Conservation (phyloP, 768 basidiomycete genomes). For the Coprinellus aureogranulatus region DNA sequence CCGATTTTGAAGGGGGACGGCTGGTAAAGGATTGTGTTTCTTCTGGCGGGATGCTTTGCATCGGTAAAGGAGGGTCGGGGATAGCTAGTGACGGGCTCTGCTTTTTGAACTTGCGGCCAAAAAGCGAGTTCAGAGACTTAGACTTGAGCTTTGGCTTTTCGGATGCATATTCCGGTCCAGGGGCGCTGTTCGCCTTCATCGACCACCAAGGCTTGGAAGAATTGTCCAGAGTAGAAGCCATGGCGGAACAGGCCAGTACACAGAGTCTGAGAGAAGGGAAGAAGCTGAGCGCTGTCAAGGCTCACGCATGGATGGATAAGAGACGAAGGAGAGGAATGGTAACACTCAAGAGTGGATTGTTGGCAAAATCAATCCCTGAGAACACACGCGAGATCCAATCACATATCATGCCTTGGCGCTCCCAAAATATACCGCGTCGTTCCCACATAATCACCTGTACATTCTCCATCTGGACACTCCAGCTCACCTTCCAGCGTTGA, state of each 20-base stretch:
- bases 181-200: conserved; percentile 30
- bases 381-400: conserved; percentile 17
- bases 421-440: neutral
- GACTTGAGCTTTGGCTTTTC: conserved; percentile 30
- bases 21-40: conserved; percentile 23
- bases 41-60: conserved; percentile 18
- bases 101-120: conserved; percentile 67
- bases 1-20: conserved; percentile 52
- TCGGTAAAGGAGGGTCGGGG: conserved; percentile 41
- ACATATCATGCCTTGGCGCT: neutral
- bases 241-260: conserved; percentile 18
- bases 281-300: conserved; percentile 15
- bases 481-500: neutral
- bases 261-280: conserved; percentile 18
- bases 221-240: conserved; percentile 35
- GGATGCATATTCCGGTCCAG: conserved; percentile 22
- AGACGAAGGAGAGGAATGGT: conserved; percentile 5
- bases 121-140: conserved; percentile 56
- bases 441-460: neutral
- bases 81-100: conserved; percentile 47
- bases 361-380: conserved; percentile 12
- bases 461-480: neutral
- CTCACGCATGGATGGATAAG: conserved; percentile 12
- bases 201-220: conserved; percentile 48
- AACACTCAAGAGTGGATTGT: neutral